Conservation (phyloP, 2,329 filamentous ascomycete genomes). For the Zymoseptoria ardabiliae region DNA sequence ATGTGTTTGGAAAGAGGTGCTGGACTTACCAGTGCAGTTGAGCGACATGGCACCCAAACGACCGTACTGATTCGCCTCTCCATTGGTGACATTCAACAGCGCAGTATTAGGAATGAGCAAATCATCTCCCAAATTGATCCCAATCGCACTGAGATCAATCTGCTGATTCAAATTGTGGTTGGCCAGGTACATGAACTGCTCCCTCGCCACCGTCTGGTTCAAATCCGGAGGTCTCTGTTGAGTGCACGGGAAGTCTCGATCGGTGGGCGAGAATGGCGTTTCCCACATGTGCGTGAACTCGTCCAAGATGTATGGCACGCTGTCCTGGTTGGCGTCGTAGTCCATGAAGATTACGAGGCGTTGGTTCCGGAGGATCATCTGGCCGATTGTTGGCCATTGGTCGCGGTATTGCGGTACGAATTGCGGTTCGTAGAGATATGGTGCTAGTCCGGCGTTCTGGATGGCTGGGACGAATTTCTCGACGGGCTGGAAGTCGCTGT, state of each 20-base stretch:
- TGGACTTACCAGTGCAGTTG: conserved; percentile 51
- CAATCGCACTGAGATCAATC: conserved; percentile 49
- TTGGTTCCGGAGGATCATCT: conserved; percentile 61
- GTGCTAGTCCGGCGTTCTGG: conserved; percentile 60
- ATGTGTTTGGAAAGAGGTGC: neutral
- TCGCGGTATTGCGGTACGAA: conserved; percentile 61
- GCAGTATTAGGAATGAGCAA: conserved; percentile 67
- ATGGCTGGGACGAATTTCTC: conserved; percentile 61
- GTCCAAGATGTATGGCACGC: conserved; percentile 77
- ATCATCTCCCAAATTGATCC: conserved; percentile 40
- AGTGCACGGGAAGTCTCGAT: conserved; percentile 66
- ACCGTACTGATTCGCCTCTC: conserved; percentile 51
- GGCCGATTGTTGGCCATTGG: conserved; percentile 76
- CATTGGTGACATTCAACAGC: conserved; percentile 65
- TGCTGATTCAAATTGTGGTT: conserved; percentile 89
- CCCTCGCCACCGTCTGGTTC: conserved; percentile 41
- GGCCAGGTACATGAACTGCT: conserved; percentile 65
- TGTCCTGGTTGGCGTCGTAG: conserved; percentile 71
- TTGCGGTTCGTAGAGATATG: conserved; percentile 67
- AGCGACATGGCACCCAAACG: conserved; percentile 58
- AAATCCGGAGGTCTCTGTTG: conserved; percentile 69
- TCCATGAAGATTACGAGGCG: conserved; percentile 77
- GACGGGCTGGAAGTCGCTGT: conserved; percentile 66
- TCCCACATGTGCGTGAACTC: conserved; percentile 88
- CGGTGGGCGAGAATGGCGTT: conserved; percentile 71